A percentile compares a stretch with the other conserved stretches of the same genome.
These are phyloP conservation scores for Cucumis sativus DNA, from an alignment of 306 rosid genomes.

Conservation along the genomic window DNA sequence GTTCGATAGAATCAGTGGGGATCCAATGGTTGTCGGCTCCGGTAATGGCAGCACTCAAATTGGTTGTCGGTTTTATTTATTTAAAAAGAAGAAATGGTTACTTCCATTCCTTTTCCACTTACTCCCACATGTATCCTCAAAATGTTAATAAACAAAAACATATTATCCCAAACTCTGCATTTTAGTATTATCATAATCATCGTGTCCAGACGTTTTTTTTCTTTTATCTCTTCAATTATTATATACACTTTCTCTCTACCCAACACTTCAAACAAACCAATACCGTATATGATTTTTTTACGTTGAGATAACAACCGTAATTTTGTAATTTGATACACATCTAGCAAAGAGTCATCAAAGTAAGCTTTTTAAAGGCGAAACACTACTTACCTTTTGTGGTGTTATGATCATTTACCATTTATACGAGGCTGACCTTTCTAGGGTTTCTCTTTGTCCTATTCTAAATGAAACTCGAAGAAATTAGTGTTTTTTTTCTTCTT, in stretches of 20 bases:
- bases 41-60: conserved; percentile 62
- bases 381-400: no score
- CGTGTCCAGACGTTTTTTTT: neutral
- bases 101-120: conserved; percentile 8
- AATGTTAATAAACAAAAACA: neutral
- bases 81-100: neutral
- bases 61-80: conserved; percentile 44
- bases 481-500: no score
- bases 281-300: no score
- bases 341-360: no score
- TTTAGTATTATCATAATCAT: neutral
- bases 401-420: no score
- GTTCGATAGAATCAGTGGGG: conserved; percentile 61
- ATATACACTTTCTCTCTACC: neutral
- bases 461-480: no score
- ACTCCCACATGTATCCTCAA: conserved; percentile 11
- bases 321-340: no score
- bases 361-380: no score
- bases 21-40: conserved; percentile 70
- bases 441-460: no score
- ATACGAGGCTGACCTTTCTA: no score
- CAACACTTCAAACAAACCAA: no score
- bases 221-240: neutral
- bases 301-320: no score
- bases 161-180: neutral